These are phyloP conservation scores for Pseudophaeomoniella oleicola DNA, from an alignment of 2,329 filamentous ascomycete species.

Conservation along the genomic window DNA sequence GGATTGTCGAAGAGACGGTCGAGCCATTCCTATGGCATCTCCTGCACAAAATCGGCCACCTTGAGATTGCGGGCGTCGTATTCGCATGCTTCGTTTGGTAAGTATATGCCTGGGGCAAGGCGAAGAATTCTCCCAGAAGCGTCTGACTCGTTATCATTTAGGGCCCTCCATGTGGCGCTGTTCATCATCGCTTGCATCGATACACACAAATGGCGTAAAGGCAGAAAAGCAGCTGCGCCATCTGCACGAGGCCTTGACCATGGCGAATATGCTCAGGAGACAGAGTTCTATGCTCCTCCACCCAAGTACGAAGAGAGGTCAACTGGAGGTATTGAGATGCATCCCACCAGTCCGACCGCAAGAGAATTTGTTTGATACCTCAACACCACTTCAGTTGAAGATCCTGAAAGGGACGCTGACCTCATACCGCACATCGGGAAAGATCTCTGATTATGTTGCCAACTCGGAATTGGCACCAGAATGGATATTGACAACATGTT, in stretches of 20 bases:
- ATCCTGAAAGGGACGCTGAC: too few species aligned
- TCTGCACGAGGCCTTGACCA: background rate
- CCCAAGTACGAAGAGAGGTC: background rate
- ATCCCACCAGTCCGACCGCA: background rate
- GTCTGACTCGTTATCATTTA: too few species aligned
- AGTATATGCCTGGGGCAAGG: too few species aligned
- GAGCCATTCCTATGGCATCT: background rate
- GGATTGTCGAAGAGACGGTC: background rate
- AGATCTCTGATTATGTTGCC: too few species aligned
- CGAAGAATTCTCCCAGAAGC: too few species aligned
- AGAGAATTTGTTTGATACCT: too few species aligned
- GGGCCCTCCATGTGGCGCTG: background rate
- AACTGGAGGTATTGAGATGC: conserved; percentile 14
- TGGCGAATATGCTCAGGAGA: background rate
- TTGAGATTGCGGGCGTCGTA: background rate
- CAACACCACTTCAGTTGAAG: too few species aligned
- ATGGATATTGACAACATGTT: too few species aligned
- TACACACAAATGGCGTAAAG: background rate
- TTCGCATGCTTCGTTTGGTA: background rate
- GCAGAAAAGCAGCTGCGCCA: background rate
- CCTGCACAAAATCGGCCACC: background rate
- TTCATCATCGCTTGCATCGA: background rate
- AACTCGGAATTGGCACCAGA: too few species aligned
- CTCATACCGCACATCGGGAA: too few species aligned
- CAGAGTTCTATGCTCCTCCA: background rate